phyloP scores from a whole-genome alignment of 306 rosid species.

The Castanopsis chinensis region DNA sequence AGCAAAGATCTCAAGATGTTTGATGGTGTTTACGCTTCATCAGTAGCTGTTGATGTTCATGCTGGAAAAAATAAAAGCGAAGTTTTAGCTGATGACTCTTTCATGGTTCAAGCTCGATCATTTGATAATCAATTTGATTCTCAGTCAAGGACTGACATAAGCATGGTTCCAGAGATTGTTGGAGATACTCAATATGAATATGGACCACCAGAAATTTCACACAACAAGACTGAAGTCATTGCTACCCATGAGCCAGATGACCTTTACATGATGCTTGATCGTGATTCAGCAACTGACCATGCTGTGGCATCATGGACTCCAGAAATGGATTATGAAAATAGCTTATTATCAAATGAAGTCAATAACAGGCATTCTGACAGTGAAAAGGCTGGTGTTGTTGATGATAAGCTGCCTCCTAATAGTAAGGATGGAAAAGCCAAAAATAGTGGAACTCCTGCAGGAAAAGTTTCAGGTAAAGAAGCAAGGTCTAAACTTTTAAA shows the following conservation, averaged over 20 bases:
- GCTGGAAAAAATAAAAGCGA: conserved; percentile 56
- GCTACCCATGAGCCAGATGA: conserved; percentile 74
- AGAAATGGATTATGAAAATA: conserved; percentile 78
- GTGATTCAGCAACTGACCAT: conserved; percentile 58
- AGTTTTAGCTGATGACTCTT: conserved; percentile 73
- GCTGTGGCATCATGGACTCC: conserved; percentile 62
- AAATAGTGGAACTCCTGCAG: conserved; percentile 38
- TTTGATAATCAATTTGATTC: conserved; percentile 51
- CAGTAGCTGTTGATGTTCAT: conserved; percentile 33
- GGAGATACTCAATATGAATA: conserved; percentile 51
- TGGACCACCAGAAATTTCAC: conserved; percentile 37
- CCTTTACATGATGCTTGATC: conserved; percentile 91
- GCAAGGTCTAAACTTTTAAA: conserved; percentile 54
- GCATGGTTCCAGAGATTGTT: conserved; percentile 59
- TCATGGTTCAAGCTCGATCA: conserved; percentile 73
- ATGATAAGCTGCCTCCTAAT: conserved; percentile 32
- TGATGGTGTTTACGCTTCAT: conserved; percentile 45
- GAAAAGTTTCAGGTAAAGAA: conserved; percentile 56
- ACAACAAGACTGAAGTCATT: conserved; percentile 40
- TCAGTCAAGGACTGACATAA: conserved; percentile 51
- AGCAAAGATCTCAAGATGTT: conserved; percentile 42
- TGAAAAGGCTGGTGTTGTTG: conserved; percentile 25
- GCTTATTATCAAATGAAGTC: conserved; percentile 36
- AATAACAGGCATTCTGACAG: conserved; percentile 35
- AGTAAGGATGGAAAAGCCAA: conserved; percentile 28